A percentile compares a stretch with the other conserved stretches of the same genome.
phyloP scores from a whole-genome alignment of 1,284 basidiomycete species.

The Macrocystidia cucumis region DNA sequence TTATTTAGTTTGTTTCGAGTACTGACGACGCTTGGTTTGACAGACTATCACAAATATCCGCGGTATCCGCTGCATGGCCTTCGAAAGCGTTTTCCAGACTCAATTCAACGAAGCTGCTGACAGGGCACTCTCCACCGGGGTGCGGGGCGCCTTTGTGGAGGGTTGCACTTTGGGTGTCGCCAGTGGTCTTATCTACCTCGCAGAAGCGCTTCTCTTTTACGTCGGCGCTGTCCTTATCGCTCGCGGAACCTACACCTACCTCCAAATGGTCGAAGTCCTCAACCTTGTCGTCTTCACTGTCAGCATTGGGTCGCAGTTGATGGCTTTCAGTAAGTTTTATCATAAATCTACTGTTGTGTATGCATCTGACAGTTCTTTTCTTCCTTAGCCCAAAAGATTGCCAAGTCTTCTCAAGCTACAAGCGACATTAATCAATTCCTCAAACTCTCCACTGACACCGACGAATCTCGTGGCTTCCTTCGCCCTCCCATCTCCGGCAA shows the following conservation, averaged over 20 bases:
- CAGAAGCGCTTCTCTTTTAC: slow-evolving; percentile 87
- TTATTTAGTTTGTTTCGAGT: slow-evolving; percentile 5
- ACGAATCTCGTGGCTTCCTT: slow-evolving; percentile 62
- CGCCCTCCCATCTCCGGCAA: slow-evolving; percentile 56
- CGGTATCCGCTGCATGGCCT: slow-evolving; percentile 85
- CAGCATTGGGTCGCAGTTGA: slow-evolving; percentile 84
- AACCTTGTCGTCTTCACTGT: slow-evolving; percentile 92
- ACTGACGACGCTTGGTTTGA: slow-evolving; percentile 5
- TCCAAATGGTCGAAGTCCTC: slow-evolving; percentile 84
- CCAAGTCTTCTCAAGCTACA: slow-evolving; percentile 76
- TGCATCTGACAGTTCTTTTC: slow-evolving; percentile 9
- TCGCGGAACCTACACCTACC: slow-evolving; percentile 77
- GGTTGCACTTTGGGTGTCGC: slow-evolving; percentile 81
- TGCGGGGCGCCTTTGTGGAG: slow-evolving; percentile 74
- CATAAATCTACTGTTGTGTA: slow-evolving; percentile 3
- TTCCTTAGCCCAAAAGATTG: slow-evolving; percentile 64
- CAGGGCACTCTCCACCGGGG: slow-evolving; percentile 60
- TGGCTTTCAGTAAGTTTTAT: slow-evolving; percentile 73
- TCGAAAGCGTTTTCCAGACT: slow-evolving; percentile 67
- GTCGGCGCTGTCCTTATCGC: slow-evolving; percentile 82
- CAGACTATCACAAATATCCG: slow-evolving; percentile 83
- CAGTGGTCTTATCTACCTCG: slow-evolving; percentile 79
- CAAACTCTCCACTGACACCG: slow-evolving; percentile 47
- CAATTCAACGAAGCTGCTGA: slow-evolving; percentile 62
- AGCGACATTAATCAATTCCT: slow-evolving; percentile 70